Percentiles rank a stretch among this genome's conserved stretches.
These are phyloP conservation scores for Pseudoperonospora humuli DNA, from an alignment of 352 stramenopile genomes.

Conservation along the genomic window DNA sequence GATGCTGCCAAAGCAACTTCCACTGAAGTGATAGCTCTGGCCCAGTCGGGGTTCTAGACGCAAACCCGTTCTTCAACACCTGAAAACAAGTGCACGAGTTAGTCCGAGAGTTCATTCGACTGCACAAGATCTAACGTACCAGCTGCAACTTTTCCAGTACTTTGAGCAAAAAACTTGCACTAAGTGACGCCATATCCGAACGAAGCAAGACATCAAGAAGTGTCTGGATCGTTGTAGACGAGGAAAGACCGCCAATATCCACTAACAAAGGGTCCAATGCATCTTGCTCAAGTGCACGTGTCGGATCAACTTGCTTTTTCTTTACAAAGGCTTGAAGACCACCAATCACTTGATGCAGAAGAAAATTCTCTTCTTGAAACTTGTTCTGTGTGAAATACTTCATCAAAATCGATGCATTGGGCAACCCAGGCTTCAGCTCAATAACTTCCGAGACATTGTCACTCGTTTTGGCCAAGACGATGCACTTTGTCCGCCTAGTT, in stretches of 20 bases:
- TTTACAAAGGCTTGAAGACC: conserved; percentile 65
- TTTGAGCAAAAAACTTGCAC: conserved; percentile 50
- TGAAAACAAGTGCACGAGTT: conserved; percentile 19
- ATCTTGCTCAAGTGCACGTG: conserved; percentile 43
- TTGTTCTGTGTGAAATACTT: conserved; percentile 85
- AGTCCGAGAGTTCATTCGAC: background rate
- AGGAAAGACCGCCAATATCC: conserved; percentile 57
- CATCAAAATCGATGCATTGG: conserved; percentile 56
- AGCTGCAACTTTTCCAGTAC: conserved; percentile 52
- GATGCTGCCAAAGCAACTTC: conserved; percentile 60
- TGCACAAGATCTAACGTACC: conserved; percentile 24
- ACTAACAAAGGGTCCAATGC: conserved; percentile 43
- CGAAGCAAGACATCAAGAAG: conserved; percentile 67
- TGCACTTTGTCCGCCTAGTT: conserved; percentile 36
- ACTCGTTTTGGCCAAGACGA: conserved; percentile 35
- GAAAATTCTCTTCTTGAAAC: conserved; percentile 80
- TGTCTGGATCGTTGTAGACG: conserved; percentile 53
- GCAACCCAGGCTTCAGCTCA: conserved; percentile 43
- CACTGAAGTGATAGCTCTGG: conserved; percentile 53
- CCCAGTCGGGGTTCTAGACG: conserved; percentile 47
- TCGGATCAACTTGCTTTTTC: conserved; percentile 36
- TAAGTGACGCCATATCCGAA: conserved; percentile 49
- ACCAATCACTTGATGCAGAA: conserved; percentile 73
- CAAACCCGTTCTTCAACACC: conserved; percentile 48
- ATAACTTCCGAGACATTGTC: conserved; percentile 42